Conservation (phyloP, 192 early-diverging fungal genomes). For the Pilobolus umbonatus region DNA sequence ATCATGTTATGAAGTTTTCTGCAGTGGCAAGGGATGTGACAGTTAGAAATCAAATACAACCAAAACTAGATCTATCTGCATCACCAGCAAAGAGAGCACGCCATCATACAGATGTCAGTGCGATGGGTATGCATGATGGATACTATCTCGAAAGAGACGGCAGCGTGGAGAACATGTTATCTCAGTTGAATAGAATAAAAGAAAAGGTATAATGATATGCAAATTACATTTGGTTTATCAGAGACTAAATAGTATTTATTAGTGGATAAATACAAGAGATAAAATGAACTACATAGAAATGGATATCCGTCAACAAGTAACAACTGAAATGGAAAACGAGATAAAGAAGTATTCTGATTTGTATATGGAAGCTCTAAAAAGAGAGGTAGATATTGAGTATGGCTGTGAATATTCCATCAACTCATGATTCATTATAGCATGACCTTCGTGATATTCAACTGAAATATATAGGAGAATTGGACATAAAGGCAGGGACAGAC, state of each 20-base stretch:
- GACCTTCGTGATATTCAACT: background rate
- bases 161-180: slow-evolving; percentile 32
- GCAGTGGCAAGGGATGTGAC: slow-evolving; percentile 55
- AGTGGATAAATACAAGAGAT: slow-evolving; percentile 26
- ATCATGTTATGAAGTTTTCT: slow-evolving; percentile 58
- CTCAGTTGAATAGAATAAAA: slow-evolving; percentile 33
- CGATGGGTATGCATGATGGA: slow-evolving; percentile 8
- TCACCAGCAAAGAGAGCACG: background rate
- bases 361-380: slow-evolving; percentile 24
- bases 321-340: slow-evolving; percentile 38
- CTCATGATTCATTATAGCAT: slow-evolving; percentile 1
- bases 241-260: background rate
- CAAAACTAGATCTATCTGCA: slow-evolving; percentile 21
- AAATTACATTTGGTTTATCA: background rate
- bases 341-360: slow-evolving; percentile 42
- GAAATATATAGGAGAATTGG: slow-evolving; percentile 5
- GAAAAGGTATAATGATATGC: slow-evolving; percentile 36
- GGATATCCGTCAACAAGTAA: slow-evolving; percentile 50
- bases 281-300: slow-evolving; percentile 52
- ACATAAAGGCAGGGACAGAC: slow-evolving; percentile 12
- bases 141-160: slow-evolving; percentile 29
- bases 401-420: too few species aligned
- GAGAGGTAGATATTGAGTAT: slow-evolving; percentile 17
- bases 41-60: slow-evolving; percentile 36
- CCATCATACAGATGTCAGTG: background rate